These are phyloP conservation scores for Tilletia walkeri DNA, from an alignment of 1,284 basidiomycete species.

Conservation along the genomic window DNA sequence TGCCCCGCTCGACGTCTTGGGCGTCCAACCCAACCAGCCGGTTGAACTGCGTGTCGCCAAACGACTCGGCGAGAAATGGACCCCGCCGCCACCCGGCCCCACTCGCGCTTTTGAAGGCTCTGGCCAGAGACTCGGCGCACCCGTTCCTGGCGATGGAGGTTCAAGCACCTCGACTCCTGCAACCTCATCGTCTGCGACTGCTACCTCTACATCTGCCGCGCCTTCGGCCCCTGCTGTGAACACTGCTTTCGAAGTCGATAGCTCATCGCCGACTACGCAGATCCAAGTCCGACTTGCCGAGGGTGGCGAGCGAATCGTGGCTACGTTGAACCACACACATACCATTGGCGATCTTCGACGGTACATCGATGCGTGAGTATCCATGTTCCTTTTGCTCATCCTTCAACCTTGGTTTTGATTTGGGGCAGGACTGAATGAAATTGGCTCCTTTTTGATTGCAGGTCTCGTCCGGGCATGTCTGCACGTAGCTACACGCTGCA, in stretches of 20 bases:
- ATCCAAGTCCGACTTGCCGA: conserved; percentile 88
- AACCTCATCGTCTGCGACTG: conserved; percentile 36
- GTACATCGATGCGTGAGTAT: conserved; percentile 83
- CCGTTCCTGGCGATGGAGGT: conserved; percentile 36
- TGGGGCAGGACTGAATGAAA: not conserved
- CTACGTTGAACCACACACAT: conserved; percentile 85
- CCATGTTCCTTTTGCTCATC: not conserved
- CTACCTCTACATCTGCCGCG: conserved; percentile 1
- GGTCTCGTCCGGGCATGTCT: conserved; percentile 46
- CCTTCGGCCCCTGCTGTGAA: not conserved
- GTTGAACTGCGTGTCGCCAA: conserved; percentile 81
- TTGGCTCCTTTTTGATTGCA: conserved; percentile 8
- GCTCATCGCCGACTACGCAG: conserved; percentile 75
- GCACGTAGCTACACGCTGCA: conserved; percentile 43
- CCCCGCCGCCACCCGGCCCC: conserved; percentile 60
- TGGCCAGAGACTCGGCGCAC: conserved; percentile 75
- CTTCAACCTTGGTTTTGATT: no score
- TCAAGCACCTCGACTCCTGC: conserved; percentile 38
- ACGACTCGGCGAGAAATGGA: conserved; percentile 73
- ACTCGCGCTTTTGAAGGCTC: conserved; percentile 68
- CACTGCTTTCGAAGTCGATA: conserved; percentile 71
- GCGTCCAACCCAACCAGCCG: conserved; percentile 61
- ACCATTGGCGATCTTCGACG: conserved; percentile 80
- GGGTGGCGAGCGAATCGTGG: conserved; percentile 75
- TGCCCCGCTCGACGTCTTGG: conserved; percentile 62